Evolutionary conservation across 208 protist species (phyloP).

Genomic region (Naegleria lovaniensis): DNA sequence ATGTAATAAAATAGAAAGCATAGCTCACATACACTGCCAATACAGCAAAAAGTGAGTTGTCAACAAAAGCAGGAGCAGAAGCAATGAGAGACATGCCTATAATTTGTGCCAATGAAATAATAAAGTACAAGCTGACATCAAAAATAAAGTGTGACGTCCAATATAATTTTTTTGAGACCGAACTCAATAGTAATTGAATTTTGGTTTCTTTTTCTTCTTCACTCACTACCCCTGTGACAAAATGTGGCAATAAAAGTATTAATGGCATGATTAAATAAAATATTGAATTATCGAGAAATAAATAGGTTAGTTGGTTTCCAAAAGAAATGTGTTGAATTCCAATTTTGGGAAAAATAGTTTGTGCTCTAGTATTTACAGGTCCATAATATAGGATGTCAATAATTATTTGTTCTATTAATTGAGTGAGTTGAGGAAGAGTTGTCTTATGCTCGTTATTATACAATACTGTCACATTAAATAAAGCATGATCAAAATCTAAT

Average conservation of each 20-base stretch:
- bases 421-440: neutral
- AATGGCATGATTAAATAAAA: neutral
- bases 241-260: neutral
- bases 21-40: neutral
- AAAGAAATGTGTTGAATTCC: neutral
- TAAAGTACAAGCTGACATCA: neutral
- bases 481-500: neutral
- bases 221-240: neutral
- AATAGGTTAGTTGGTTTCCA: neutral
- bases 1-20: neutral
- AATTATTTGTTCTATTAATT: neutral
- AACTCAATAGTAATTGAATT: neutral
- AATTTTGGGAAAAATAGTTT: neutral
- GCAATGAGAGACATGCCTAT: neutral
- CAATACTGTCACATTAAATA: neutral
- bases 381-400: neutral
- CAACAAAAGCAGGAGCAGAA: neutral
- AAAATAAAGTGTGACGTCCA: neutral
- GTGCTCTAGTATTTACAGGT: neutral
- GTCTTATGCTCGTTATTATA: neutral
- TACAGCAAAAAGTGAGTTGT: neutral
- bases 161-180: neutral
- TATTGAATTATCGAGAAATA: neutral
- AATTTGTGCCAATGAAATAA: neutral
- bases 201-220: conserved; percentile 10